phyloP scores from a whole-genome alignment of 768 basidiomycete species.

The Russula olivacea region DNA sequence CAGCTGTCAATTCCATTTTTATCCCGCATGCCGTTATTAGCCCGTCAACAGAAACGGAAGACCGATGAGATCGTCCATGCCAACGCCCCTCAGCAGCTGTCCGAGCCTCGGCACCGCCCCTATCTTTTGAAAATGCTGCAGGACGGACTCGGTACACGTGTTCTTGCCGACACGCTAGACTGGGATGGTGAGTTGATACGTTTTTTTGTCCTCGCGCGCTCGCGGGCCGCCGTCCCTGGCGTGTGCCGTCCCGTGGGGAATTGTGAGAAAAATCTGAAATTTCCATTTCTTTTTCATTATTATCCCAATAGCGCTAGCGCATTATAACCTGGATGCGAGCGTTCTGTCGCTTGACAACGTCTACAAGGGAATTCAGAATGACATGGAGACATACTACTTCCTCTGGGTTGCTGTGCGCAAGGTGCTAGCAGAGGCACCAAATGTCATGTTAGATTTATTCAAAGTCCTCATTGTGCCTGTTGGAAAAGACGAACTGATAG shows the following conservation, averaged over 20 bases:
- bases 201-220: background rate
- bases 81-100: background rate
- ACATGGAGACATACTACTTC: slow-evolving; percentile 20
- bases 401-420: slow-evolving; percentile 26
- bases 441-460: slow-evolving; percentile 8
- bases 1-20: background rate
- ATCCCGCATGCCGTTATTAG: background rate
- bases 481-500: background rate
- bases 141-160: background rate
- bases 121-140: slow-evolving; percentile 17
- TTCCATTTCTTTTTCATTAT: background rate
- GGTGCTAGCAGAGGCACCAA: slow-evolving; percentile 19
- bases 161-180: slow-evolving; percentile 25
- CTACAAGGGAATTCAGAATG: slow-evolving; percentile 6
- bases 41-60: background rate
- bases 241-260: background rate
- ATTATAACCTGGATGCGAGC: slow-evolving; percentile 15
- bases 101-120: slow-evolving; percentile 2
- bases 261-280: slow-evolving; percentile 7
- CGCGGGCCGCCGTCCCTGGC: background rate
- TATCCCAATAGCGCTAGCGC: slow-evolving; percentile 3
- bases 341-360: slow-evolving; percentile 14
- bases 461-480: slow-evolving; percentile 6
- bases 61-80: slow-evolving; percentile 1
- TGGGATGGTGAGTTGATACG: slow-evolving; percentile 19